Evolutionary conservation across 2,329 filamentous ascomycete species (phyloP).

Genomic region (Blastomyces percursus): DNA sequence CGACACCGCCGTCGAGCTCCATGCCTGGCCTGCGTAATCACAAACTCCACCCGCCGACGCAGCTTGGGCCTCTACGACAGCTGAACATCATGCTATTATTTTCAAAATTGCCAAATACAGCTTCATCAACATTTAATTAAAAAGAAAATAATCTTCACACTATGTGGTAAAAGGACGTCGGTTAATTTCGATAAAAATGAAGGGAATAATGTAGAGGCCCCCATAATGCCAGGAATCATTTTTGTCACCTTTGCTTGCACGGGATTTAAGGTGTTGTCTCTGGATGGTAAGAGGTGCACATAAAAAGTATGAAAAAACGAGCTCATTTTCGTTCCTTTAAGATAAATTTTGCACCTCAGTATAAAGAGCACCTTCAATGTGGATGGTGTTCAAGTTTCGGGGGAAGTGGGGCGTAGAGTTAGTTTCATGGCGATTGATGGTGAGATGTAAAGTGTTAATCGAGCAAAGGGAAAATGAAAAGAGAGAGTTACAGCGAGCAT

Average conservation of each 20-base stretch:
- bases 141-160: background rate
- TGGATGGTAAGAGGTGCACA: constrained; percentile 3
- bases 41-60: background rate
- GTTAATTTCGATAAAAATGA: constrained; percentile 4
- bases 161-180: background rate
- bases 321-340: background rate
- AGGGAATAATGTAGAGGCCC: constrained; percentile 4
- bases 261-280: background rate
- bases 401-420: background rate
- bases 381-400: background rate
- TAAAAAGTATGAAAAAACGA: background rate
- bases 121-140: background rate
- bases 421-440: background rate
- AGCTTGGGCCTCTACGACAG: background rate
- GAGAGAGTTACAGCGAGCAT: background rate
- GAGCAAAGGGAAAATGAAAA: background rate
- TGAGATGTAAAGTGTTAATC: background rate
- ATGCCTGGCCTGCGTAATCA: background rate
- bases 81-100: background rate
- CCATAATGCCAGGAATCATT: constrained; percentile 1
- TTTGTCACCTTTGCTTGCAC: constrained; percentile 1
- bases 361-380: background rate
- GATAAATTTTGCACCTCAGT: background rate
- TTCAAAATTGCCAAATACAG: background rate
- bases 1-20: no score